Percentiles rank a stretch among this genome's conserved stretches.
These are phyloP conservation scores for Cercophora sp. DNA, from an alignment of 495 filamentous ascomycete species.

Conservation along the genomic window DNA sequence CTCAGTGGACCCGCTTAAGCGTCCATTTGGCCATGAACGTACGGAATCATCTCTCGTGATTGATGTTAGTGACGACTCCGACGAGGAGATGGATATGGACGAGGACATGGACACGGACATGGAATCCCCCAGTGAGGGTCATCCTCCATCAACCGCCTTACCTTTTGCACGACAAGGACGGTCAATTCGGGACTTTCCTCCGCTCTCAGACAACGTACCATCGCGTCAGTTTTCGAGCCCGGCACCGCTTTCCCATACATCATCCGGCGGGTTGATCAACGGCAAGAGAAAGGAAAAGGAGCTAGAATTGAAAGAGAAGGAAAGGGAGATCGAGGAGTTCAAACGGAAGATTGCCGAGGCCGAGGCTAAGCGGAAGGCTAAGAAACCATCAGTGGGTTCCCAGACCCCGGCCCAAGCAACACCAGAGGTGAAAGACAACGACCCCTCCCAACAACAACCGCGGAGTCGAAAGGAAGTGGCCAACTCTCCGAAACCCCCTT, in stretches of 20 bases:
- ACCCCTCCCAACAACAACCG: no score
- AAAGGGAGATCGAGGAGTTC: constrained; percentile 69
- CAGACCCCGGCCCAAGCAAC: constrained; percentile 20
- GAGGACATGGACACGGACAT: constrained; percentile 50
- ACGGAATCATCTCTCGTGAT: constrained; percentile 58
- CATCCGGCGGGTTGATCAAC: constrained; percentile 22
- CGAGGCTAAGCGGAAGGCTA: constrained; percentile 58
- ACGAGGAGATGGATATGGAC: constrained; percentile 48
- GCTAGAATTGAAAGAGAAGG: constrained; percentile 60
- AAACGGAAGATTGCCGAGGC: constrained; percentile 72
- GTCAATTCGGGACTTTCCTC: constrained; percentile 42
- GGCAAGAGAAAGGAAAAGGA: constrained; percentile 40
- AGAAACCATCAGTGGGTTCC: constrained; percentile 20
- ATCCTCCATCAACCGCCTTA: constrained; percentile 19
- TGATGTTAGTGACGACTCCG: constrained; percentile 62
- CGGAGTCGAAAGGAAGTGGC: no score
- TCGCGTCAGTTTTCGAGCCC: constrained; percentile 37
- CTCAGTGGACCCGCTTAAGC: constrained; percentile 49
- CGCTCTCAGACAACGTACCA: constrained; percentile 37
- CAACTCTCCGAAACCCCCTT: constrained; percentile 14
- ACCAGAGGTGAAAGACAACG: constrained; percentile 30
- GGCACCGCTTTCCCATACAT: constrained; percentile 34
- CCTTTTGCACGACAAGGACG: constrained; percentile 27
- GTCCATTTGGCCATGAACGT: constrained; percentile 55
- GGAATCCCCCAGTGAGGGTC: constrained; percentile 41